phyloP scores from a whole-genome alignment of 2,329 filamentous ascomycete genomes.

The Scedosporium boydii region DNA sequence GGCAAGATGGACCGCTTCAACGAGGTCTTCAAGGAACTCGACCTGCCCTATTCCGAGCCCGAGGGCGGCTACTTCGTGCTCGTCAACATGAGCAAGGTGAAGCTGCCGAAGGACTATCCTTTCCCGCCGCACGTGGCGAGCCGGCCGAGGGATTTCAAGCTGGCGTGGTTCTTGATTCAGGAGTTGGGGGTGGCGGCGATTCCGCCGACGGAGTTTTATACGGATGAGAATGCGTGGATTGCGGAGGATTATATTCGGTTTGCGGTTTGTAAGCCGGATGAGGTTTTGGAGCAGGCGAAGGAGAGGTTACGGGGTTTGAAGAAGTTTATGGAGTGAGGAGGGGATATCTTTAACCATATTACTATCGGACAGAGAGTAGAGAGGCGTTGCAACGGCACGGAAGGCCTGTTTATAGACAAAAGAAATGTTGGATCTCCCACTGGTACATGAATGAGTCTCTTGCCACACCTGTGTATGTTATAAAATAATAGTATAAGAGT shows the following conservation, averaged over 20 bases:
- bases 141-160: slow-evolving; percentile 85
- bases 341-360: too few relatives aligned
- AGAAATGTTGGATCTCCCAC: neutral
- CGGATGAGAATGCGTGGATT: slow-evolving; percentile 69
- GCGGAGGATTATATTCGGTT: slow-evolving; percentile 92
- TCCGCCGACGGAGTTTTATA: slow-evolving; percentile 95
- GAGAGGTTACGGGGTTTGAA: slow-evolving; percentile 62
- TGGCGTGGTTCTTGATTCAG: slow-evolving; percentile 94
- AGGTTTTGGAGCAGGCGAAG: slow-evolving; percentile 72
- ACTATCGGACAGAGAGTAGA: too few relatives aligned
- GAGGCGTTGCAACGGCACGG: neutral
- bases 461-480: too few relatives aligned
- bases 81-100: slow-evolving; percentile 83
- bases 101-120: slow-evolving; percentile 71
- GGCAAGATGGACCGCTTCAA: slow-evolving; percentile 82
- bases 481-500: too few relatives aligned
- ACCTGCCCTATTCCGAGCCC: slow-evolving; percentile 76
- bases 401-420: neutral
- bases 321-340: slow-evolving; percentile 47
- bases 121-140: slow-evolving; percentile 84
- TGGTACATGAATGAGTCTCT: too few relatives aligned
- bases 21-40: slow-evolving; percentile 65
- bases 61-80: slow-evolving; percentile 97
- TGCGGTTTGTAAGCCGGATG: slow-evolving; percentile 91
- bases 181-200: slow-evolving; percentile 94